A percentile compares a stretch with the other conserved stretches of the same genome.
Evolutionary conservation across 192 early-diverging fungal genomes (phyloP).

Genomic region (Rhizophagus prolifer): DNA sequence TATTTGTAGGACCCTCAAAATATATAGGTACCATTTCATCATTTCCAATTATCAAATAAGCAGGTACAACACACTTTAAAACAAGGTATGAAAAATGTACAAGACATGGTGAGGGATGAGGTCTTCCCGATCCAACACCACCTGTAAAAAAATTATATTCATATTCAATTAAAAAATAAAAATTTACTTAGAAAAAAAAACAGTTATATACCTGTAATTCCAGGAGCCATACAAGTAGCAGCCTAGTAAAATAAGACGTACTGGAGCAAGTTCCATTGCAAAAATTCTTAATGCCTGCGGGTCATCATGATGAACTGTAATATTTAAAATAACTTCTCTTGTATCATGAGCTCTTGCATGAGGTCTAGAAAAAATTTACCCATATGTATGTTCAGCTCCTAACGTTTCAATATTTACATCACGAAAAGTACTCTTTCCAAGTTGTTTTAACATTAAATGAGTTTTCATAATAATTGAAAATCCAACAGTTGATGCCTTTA

Average conservation of each 20-base stretch:
- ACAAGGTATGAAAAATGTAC: conserved; percentile 61
- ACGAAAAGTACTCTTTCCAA: conserved; percentile 52
- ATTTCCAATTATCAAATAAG: conserved; percentile 43
- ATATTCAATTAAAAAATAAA: not conserved
- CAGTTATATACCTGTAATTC: conserved; percentile 44
- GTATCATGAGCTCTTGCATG: conserved; percentile 36
- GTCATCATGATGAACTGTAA: conserved; percentile 47
- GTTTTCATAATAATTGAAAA: conserved; percentile 54
- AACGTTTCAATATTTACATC: conserved; percentile 57
- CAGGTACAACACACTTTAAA: conserved; percentile 47
- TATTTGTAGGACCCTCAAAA: conserved; percentile 34
- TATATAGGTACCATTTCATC: conserved; percentile 17
- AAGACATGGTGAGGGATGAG: conserved; percentile 56
- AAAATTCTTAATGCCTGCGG: conserved; percentile 43
- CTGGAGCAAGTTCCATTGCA: conserved; percentile 52
- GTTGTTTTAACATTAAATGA: conserved; percentile 40
- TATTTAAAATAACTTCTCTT: conserved; percentile 50
- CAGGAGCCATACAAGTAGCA: conserved; percentile 59
- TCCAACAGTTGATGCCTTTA: conserved; percentile 52
- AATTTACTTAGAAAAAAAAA: not conserved
- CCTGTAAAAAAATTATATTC: conserved; percentile 37
- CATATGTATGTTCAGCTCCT: conserved; percentile 60
- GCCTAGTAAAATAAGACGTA: conserved; percentile 34
- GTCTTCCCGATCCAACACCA: conserved; percentile 50
- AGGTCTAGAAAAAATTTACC: conserved; percentile 42